These are phyloP conservation scores for Cutaneotrichosporon sp. DNA, from an alignment of 1,284 basidiomycete genomes.

Conservation along the genomic window DNA sequence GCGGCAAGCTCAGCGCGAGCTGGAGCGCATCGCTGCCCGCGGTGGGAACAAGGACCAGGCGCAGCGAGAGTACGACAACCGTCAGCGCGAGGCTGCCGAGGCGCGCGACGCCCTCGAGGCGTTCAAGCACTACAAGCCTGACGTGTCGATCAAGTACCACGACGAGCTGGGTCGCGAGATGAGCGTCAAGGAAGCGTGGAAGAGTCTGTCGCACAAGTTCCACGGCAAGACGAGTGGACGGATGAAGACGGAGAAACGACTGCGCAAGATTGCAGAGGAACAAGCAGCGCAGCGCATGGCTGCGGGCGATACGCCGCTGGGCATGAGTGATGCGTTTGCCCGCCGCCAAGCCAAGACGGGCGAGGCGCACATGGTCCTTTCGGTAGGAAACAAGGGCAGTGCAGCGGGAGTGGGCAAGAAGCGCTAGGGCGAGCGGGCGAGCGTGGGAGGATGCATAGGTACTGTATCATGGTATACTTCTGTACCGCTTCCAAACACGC, in stretches of 20 bases:
- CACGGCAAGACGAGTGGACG: slow-evolving; percentile 91
- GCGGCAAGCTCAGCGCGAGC: slow-evolving; percentile 71
- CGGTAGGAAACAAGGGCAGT: slow-evolving; percentile 87
- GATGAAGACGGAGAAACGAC: slow-evolving; percentile 89
- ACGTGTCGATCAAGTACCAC: slow-evolving; percentile 93
- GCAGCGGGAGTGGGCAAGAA: slow-evolving; percentile 6
- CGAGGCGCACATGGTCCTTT: slow-evolving; percentile 89
- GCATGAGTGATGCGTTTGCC: slow-evolving; percentile 88
- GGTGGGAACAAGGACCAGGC: slow-evolving; percentile 89
- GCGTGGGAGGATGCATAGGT: neutral
- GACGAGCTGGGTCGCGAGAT: slow-evolving; percentile 83
- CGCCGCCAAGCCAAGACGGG: slow-evolving; percentile 86
- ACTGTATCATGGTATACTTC: neutral
- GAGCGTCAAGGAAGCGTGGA: slow-evolving; percentile 95
- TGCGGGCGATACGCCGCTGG: slow-evolving; percentile 86
- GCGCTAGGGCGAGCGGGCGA: neutral
- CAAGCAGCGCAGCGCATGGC: slow-evolving; percentile 85
- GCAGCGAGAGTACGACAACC: slow-evolving; percentile 91
- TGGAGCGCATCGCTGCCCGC: slow-evolving; percentile 70
- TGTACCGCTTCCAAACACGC: neutral
- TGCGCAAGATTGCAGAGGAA: slow-evolving; percentile 93
- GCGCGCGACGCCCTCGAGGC: slow-evolving; percentile 76
- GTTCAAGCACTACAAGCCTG: slow-evolving; percentile 94
- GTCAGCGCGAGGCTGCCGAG: slow-evolving; percentile 84
- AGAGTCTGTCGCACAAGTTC: slow-evolving; percentile 90